Conservation (phyloP, 1,284 basidiomycete species). For the Cryptococcus sp. region DNA sequence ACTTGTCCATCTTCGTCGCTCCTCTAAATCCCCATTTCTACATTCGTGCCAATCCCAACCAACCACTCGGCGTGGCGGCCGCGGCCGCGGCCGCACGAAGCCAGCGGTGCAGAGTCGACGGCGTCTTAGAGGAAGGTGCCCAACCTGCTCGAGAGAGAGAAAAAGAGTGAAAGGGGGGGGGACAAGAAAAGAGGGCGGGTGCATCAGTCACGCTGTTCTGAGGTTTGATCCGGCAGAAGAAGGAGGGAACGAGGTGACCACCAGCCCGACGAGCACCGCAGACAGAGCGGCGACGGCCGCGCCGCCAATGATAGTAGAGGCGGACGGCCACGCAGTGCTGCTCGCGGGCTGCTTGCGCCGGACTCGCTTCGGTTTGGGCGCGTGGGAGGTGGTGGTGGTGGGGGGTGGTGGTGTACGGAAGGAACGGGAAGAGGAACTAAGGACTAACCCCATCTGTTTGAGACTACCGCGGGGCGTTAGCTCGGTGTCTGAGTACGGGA, state of each 20-base stretch:
- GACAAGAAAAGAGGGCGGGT: too few species aligned
- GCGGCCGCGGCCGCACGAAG: too few species aligned
- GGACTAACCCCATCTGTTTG: constrained; percentile 51
- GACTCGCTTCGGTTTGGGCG: constrained; percentile 6
- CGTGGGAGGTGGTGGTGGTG: background rate
- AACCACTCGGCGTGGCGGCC: too few species aligned
- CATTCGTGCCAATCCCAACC: too few species aligned
- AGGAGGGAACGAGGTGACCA: constrained; percentile 36
- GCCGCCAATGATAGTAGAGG: constrained; percentile 29
- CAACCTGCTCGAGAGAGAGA: constrained; percentile 20
- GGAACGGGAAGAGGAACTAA: constrained; percentile 33
- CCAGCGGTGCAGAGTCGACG: too few species aligned
- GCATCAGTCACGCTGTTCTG: constrained; percentile 29
- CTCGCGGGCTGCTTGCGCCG: constrained; percentile 2
- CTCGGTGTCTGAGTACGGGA: background rate
- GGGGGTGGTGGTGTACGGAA: constrained; percentile 12
- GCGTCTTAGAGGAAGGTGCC: constrained; percentile 32
- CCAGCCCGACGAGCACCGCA: constrained; percentile 46
- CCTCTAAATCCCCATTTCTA: background rate
- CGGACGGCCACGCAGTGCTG: constrained; percentile 1
- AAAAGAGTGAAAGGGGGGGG: constrained; percentile 10
- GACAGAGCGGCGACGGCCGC: constrained; percentile 36
- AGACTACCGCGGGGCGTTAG: constrained; percentile 25
- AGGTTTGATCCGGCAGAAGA: background rate
- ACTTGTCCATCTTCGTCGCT: background rate